A percentile compares a stretch with the other conserved stretches of the same genome.
These are phyloP conservation scores for Fusarium marasasianum DNA, from an alignment of 2,329 filamentous ascomycete species.

Conservation along the genomic window DNA sequence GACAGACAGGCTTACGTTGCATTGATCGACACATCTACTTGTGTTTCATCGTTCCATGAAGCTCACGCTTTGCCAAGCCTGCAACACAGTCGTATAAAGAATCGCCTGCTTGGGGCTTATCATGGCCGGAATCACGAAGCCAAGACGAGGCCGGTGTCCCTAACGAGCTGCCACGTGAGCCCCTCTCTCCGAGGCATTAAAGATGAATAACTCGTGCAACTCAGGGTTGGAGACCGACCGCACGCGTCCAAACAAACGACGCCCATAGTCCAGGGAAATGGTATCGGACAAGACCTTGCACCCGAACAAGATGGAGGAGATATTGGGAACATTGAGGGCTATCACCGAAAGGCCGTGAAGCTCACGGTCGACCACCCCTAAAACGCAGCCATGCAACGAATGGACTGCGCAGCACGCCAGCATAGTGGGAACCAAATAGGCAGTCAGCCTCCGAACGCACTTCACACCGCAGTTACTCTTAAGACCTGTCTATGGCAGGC, in stretches of 20 bases:
- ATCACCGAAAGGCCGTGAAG: background rate
- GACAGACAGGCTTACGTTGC: too few species aligned
- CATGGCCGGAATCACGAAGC: too few species aligned
- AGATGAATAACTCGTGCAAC: background rate
- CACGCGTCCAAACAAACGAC: background rate
- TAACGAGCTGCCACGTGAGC: rapidly evolving
- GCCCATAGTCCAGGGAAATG: background rate
- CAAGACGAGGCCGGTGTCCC: background rate
- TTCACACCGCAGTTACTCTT: background rate
- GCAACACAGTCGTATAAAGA: too few species aligned
- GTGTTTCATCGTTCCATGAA: too few species aligned
- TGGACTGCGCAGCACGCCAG: background rate
- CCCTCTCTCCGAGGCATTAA: background rate
- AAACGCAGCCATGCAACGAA: background rate
- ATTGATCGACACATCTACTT: too few species aligned
- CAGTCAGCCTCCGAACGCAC: background rate
- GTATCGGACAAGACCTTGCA: too few species aligned
- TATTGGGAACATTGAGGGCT: too few species aligned
- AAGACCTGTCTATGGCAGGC: background rate
- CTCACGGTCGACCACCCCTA: background rate
- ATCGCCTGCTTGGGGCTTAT: too few species aligned
- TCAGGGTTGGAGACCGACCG: background rate
- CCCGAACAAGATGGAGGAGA: too few species aligned
- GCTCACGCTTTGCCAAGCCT: too few species aligned
- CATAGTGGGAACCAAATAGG: background rate